phyloP scores from a whole-genome alignment of 2,329 filamentous ascomycete genomes.

The Penicillium digitatum region DNA sequence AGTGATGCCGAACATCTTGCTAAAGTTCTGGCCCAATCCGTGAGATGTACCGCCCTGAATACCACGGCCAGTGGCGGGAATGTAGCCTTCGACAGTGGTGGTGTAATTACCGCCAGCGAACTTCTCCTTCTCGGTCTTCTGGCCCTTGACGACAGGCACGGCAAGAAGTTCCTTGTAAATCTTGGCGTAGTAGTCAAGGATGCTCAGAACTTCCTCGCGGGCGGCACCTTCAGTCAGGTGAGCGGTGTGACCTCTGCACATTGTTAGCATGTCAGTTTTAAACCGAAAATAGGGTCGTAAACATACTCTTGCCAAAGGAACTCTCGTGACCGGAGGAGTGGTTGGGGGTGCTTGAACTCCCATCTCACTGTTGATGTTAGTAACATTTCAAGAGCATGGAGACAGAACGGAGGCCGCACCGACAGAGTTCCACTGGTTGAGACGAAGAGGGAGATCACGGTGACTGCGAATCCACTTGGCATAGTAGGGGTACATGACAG shows the following conservation, averaged over 20 bases:
- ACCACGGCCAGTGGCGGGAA: constrained; percentile 89
- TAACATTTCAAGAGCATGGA: not conserved
- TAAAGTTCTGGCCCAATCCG: constrained; percentile 94
- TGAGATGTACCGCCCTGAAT: constrained; percentile 97
- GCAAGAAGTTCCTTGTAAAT: constrained; percentile 93
- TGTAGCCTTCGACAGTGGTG: constrained; percentile 94
- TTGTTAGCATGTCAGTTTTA: not conserved
- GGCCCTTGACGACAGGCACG: constrained; percentile 87
- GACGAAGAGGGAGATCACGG: constrained; percentile 83
- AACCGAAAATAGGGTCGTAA: not conserved
- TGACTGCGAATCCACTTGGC: constrained; percentile 96
- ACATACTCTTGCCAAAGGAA: constrained; percentile 86
- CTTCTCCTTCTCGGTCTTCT: constrained; percentile 97
- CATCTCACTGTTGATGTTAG: constrained; percentile 46
- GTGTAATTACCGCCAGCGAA: constrained; percentile 97
- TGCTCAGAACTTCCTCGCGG: constrained; percentile 81
- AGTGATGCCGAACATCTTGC: constrained; percentile 98
- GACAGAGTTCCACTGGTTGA: constrained; percentile 98
- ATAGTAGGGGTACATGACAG: constrained; percentile 94
- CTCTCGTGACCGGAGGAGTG: constrained; percentile 86
- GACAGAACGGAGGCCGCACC: constrained; percentile 27
- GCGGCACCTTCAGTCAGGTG: constrained; percentile 81
- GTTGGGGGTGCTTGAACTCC: constrained; percentile 90
- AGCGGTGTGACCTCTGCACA: constrained; percentile 68
- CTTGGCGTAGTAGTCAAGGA: constrained; percentile 85